Evolutionary conservation across 345 rosid species (phyloP), one percentile per base, ranked within the genome.

Genomic region (Hirschfeldia incana): DNA sequence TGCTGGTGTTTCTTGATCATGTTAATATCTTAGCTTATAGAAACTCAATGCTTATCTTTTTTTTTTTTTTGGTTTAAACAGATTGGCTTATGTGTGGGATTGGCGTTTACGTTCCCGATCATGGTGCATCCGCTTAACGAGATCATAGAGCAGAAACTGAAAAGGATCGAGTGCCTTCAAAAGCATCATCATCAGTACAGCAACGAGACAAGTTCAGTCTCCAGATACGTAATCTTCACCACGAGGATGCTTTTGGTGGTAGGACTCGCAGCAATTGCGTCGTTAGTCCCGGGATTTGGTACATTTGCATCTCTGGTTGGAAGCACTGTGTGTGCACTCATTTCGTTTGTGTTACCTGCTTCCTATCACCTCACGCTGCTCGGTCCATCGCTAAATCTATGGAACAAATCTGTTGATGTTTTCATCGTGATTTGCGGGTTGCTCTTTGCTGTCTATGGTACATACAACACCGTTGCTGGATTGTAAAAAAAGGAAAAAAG

Each of bases 71-170:
- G 57, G 64, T 74, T 74, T 13, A 49, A 75, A 77, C 91, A 95
- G 98, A 79, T 90, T 76, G 99, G 97, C 5, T 67, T 95, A 84
- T 95, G 97, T 84, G 71, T 91, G 87, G 99, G 89, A 65, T 83
- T 95, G 36, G 61, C 87, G 2, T 95, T 95, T 84, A 93, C 98
- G 15, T 88, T 89, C 69, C 99, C 99, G 0, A 87, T 93, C 76
- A 91, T 90, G 98, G 84, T 89, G 3, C 97, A 89, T 70, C 99
- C 98, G 0, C 81, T 93, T 12, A 84, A 87, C 6, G 99, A 93
- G 90, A 93, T 95, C 59, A 79, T 92, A 29, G 98, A 93, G 70
- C 90, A 86, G 62, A 91, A 90, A 86, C 80, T 91, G 71, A 83
- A 83, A 76, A 88, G 70, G 53, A 64, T 55, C 0, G 27, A 42